Evolutionary conservation across 345 rosid genomes (phyloP), one percentile per base, ranked within the genome.

Genomic region (Citropsis articulata): DNA sequence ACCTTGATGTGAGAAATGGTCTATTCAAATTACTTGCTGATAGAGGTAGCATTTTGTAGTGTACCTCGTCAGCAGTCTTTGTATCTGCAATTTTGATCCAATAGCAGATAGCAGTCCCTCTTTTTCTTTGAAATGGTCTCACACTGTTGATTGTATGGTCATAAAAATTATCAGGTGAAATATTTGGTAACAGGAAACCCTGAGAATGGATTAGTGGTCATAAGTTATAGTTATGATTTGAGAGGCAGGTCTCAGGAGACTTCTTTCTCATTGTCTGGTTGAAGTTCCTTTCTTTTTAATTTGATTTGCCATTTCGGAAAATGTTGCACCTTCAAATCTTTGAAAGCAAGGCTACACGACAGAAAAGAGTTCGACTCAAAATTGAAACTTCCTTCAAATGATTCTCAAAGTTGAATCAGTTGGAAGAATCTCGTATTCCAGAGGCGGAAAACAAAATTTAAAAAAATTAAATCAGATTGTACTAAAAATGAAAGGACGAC

Each of bases 31-130:
- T 24, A 42, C n/a, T 40, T 55, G 21, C 40, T 25, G 16, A 61
- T 61, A 21, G 5, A 62, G 6, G 25, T 5, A 57, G 66, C 8
- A 36, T 13, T 60, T 45, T 7, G 10, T n/a, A 57, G 21, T 63
- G 2, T 2, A 18, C 21, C 21, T 27, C 48, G 33, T 50, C 50
- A 2, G 50, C 19, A 22, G 19, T 62, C 7, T 48, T 40, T 5
- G 4, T 24, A 50, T 65, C 64, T 50, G 64, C 71, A 66, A 66
- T 33, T 50, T 75, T 75, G 78, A 28, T 65, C 40, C 7, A 16
- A 16, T 64, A 31, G 50, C 48, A 30, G 50, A 75, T 53, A 27
- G 27, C 62, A 0, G 4, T 21, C 16, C 13, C 0, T 4, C 6
- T 14, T 45, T 27, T 4, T 4, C 22, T 25, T 59, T 18, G 24